phyloP scores from a whole-genome alignment of 1,139 yeast genomes.

The Diutina siamensis region DNA sequence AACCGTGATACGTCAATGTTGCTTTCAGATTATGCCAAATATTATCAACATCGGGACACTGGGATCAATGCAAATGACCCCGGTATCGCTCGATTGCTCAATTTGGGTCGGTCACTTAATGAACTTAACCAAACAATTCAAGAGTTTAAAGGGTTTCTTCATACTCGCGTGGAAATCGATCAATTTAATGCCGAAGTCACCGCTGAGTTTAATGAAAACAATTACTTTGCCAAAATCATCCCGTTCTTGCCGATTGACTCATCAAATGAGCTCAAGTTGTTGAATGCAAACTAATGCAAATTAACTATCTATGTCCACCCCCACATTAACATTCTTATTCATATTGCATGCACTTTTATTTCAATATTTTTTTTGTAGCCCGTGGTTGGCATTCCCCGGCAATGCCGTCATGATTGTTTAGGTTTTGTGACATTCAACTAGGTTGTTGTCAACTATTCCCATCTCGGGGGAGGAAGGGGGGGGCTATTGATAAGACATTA shows the following conservation, averaged over 20 bases:
- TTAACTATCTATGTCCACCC: no score
- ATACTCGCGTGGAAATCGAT: constrained; percentile 25
- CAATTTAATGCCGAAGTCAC: constrained; percentile 14
- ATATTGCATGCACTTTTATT: no score
- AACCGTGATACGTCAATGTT: constrained; percentile 5
- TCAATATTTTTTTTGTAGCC: no score
- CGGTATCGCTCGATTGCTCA: constrained; percentile 9
- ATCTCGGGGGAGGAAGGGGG: no score
- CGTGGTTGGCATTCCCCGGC: no score
- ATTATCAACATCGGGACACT: background rate
- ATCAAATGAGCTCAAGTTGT: constrained; percentile 24
- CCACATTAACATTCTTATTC: no score
- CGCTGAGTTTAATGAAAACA: constrained; percentile 18
- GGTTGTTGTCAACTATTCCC: background rate
- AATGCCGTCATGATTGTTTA: no score
- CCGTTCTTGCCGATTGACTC: constrained; percentile 33
- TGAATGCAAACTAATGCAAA: constrained; percentile 28
- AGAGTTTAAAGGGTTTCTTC: constrained; percentile 48
- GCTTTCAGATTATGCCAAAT: background rate
- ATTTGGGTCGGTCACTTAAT: constrained; percentile 52
- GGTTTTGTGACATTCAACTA: no score
- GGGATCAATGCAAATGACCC: background rate
- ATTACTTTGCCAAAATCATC: constrained; percentile 26
- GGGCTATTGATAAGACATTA: background rate
- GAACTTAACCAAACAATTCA: constrained; percentile 50